These are phyloP conservation scores for Lactarius psammicola DNA, from an alignment of 768 basidiomycete genomes.

Conservation along the genomic window DNA sequence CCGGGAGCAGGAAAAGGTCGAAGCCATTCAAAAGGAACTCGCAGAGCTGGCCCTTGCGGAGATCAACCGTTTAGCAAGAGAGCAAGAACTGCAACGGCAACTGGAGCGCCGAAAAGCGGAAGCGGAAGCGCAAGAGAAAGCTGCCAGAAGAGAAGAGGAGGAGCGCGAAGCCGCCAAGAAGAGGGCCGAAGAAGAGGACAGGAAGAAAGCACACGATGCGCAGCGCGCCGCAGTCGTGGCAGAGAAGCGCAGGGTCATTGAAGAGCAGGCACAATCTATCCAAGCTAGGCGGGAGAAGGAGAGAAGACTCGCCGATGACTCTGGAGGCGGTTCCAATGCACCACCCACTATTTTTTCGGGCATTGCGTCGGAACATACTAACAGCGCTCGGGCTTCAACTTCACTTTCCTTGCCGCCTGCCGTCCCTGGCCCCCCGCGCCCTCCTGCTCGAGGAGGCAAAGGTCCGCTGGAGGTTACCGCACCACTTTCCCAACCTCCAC, in stretches of 20 bases:
- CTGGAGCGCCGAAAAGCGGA: constrained; percentile 17
- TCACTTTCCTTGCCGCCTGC: neutral
- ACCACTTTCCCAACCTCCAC: neutral
- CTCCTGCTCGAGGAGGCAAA: neutral
- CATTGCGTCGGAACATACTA: neutral
- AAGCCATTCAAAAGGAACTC: constrained; percentile 4
- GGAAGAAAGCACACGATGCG: constrained; percentile 6
- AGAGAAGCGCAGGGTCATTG: constrained; percentile 1
- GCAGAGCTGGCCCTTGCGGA: constrained; percentile 15
- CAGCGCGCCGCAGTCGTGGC: constrained; percentile 21
- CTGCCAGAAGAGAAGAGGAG: constrained; percentile 13
- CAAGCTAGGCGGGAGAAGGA: constrained; percentile 21
- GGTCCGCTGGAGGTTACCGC: neutral
- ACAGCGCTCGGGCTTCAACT: neutral
- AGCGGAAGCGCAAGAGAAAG: constrained; percentile 17
- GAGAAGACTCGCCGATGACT: neutral
- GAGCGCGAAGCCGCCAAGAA: constrained; percentile 9
- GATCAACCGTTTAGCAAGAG: neutral
- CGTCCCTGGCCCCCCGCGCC: neutral
- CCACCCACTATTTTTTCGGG: neutral
- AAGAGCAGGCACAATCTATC: constrained; percentile 7
- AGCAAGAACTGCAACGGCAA: constrained; percentile 12
- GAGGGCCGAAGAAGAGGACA: constrained; percentile 8
- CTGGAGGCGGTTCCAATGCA: constrained; percentile 2
- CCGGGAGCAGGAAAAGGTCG: constrained; percentile 11